These are phyloP conservation scores for Pichia sp. DNA, from an alignment of 1,139 yeast genomes.

Conservation along the genomic window DNA sequence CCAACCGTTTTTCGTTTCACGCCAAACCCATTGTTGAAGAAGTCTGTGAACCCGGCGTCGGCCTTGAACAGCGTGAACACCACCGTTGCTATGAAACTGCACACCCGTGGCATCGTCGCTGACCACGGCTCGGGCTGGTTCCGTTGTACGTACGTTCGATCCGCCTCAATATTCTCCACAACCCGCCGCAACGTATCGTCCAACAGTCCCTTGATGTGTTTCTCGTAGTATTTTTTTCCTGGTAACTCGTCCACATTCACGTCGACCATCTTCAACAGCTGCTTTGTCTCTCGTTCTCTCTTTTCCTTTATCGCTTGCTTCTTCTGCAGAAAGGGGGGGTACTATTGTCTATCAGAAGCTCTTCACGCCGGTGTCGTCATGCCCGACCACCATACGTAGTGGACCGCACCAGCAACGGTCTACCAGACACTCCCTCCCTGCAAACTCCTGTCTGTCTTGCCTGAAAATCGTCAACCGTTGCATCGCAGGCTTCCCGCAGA, in stretches of 20 bases:
- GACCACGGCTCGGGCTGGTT: constrained; percentile 2
- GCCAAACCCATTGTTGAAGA: constrained; percentile 1
- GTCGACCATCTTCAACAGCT: neutral
- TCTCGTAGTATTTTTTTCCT: neutral
- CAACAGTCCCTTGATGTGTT: neutral
- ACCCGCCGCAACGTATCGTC: neutral
- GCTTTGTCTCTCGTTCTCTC: neutral
- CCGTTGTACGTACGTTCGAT: neutral
- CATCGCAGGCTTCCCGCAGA: neutral
- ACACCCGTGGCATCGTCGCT: neutral
- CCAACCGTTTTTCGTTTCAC: constrained; percentile 5
- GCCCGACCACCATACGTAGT: too few relatives aligned
- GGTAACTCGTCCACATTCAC: neutral
- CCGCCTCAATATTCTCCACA: neutral
- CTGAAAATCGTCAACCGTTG: neutral
- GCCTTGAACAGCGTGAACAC: constrained; percentile 1
- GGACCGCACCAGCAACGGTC: too few relatives aligned
- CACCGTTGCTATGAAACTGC: neutral
- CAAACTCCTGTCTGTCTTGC: too few relatives aligned
- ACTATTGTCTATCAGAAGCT: too few relatives aligned
- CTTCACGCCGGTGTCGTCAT: too few relatives aligned
- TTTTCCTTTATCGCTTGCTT: neutral
- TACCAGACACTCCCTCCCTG: too few relatives aligned
- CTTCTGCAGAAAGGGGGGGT: too few relatives aligned
- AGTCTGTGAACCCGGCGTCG: neutral